Evolutionary conservation across 768 basidiomycete species (phyloP).

Genomic region (Lyophyllum shimeji): DNA sequence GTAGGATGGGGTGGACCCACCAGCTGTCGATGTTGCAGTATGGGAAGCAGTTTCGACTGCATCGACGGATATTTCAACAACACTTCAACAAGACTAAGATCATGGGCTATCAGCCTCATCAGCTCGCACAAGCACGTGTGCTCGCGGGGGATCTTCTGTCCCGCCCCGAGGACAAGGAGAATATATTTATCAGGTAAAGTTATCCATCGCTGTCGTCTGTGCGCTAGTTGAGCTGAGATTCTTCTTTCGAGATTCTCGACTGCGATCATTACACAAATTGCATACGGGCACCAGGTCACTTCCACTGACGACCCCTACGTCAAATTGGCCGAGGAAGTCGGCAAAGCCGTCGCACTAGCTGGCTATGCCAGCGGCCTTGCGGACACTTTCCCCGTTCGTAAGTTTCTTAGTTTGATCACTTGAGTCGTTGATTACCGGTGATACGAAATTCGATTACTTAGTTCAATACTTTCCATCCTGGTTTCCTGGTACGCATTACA

Average conservation of each 20-base stretch:
- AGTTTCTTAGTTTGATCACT: not conserved
- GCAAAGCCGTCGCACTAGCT: conserved; percentile 1
- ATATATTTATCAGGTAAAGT: too few species aligned
- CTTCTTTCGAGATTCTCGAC: conserved; percentile 25
- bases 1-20: too few species aligned
- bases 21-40: too few species aligned
- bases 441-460: not conserved
- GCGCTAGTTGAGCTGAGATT: too few species aligned
- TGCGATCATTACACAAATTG: conserved; percentile 18
- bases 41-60: too few species aligned
- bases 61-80: too few species aligned
- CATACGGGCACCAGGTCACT: conserved; percentile 23
- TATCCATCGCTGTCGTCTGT: too few species aligned
- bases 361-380: conserved; percentile 20
- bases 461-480: conserved; percentile 15
- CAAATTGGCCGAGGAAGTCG: conserved; percentile 16
- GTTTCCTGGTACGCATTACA: conserved; percentile 16
- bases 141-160: too few species aligned
- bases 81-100: too few species aligned
- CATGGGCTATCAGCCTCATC: too few species aligned
- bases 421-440: not conserved
- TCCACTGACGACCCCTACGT: conserved; percentile 23
- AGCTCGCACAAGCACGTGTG: too few species aligned
- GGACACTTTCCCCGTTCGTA: conserved; percentile 24
- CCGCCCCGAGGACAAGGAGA: too few species aligned